Base-by-base conservation (phyloP, 2,329 filamentous ascomycete species). In the Neopestalotiopsis rosae region DNA sequence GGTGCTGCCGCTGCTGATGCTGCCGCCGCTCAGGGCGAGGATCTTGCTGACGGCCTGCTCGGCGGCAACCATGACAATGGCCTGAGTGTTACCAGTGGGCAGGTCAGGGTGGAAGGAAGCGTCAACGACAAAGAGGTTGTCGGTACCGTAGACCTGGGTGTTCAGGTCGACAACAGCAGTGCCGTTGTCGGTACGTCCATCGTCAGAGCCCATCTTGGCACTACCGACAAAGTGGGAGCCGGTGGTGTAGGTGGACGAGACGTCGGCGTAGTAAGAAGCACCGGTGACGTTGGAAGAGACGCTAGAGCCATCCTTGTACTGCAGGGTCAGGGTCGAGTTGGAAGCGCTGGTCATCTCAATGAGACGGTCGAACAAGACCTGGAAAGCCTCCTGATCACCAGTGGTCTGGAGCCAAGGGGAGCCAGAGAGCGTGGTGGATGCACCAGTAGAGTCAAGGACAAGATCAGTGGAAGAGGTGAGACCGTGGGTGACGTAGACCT, bases 31-130 rank as follows among this genome's bases (percentile, higher is more conserved):
- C 24, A 85, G 74, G 10, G 64, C 77, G 70, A 69, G 75, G 56
- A 78, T 76, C 65, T 71, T 74, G 67, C 70, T 72, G 34, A 72
- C 73, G 2, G 79, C 79, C 30, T 77, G 75, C 74, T 81, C 79
- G 24, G 79, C 74, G n/a, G 76, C 77, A 4, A 70, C 69, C 67
- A 78, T 74, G 66, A 81, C 76, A 61, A 80, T 80, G 68, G 69
- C 69, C 57, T 70, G 69, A 30, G 69, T 91, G 79, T 93, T 93
- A 14, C 89, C 89, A 0, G 89, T 90, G 6, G 89, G 86, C 74
- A 92, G 87, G 69, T 91, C 90, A 0, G 91, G 90, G 80, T 92
- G 90, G 71, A 92, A 89, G 69, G 86, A 88, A 1, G 87, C 90
- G 74, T 92, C 90, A 2, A 92, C 88, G 14, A 92, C 86, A 74